These are phyloP conservation scores for Jamesozyma piceae DNA, from an alignment of 805 yeast genomes.

Conservation along the genomic window DNA sequence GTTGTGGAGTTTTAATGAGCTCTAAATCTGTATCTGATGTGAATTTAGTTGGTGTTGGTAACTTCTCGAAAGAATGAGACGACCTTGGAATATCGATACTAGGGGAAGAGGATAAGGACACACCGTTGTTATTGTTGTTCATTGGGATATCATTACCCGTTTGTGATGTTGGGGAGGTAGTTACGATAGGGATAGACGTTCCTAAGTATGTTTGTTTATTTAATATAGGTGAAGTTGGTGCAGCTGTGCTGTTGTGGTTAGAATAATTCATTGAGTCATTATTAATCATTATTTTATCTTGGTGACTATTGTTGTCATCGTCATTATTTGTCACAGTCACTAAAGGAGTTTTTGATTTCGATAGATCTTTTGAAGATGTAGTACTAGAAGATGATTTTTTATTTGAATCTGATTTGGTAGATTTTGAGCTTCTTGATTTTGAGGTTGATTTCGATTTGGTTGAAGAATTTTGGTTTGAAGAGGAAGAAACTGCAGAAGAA, in stretches of 20 bases:
- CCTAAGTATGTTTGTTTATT: not conserved
- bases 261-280: not conserved
- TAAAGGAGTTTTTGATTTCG: slow-evolving; percentile 5
- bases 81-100: slow-evolving; percentile 31
- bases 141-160: not conserved
- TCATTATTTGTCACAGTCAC: slow-evolving; percentile 12
- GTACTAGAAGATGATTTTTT: not conserved
- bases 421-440: not conserved
- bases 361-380: not conserved
- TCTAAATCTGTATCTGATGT: slow-evolving; percentile 56
- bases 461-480: not conserved
- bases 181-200: not conserved
- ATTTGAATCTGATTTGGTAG: not conserved
- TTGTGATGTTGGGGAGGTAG: not conserved
- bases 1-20: slow-evolving; percentile 72
- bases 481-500: not conserved
- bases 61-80: slow-evolving; percentile 46
- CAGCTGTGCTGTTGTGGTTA: not conserved
- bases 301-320: not conserved
- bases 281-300: not conserved
- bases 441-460: not conserved
- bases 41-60: slow-evolving; percentile 56
- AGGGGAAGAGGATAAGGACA: slow-evolving; percentile 1
- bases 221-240: not conserved
- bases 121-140: slow-evolving; percentile 2